Evolutionary conservation across 129 eudicot genomes (phyloP), one percentile per base, ranked within the genome.

Genomic region (Smallanthus sonchifolius): DNA sequence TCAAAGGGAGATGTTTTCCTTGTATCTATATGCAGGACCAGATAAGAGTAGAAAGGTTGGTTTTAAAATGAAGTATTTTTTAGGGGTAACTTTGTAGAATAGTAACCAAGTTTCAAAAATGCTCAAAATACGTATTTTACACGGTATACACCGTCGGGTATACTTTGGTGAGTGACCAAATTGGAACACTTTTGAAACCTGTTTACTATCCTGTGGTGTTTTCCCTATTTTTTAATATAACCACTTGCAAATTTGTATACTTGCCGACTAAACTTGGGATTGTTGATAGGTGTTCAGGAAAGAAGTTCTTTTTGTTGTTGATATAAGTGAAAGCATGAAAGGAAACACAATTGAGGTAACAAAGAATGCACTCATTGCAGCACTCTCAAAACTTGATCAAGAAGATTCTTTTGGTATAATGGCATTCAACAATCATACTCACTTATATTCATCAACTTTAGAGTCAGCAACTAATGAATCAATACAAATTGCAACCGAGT

Each of bases 321-420:
- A 92, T 74, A 83, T 80, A 62, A 92, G 98, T 79, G 90, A 86
- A 63, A 92, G 98, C 85, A 92, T 89, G 98, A 78, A 48, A 71
- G 98, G 86, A 9, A 87, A 86, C 73, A 85, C 87, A 40, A 81
- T 92, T 81, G 96, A 89, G 64, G 85, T 80, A 75, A 84, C 92
- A 61, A 92, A 86, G 73, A 87, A 68, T 73, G 94, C 86, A 9
- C 80, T 89, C 20, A 54, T 73, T 78, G 73, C 87, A 42, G 84
- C 92, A 34, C 83, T 92, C 10, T 80, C 84, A 38, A 83, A 87
- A 81, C 94, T 92, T 70, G 74, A 79, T 55, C 82, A 85, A 38
- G 76, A 80, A 38, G 98, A 92, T 72, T 73, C 65, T 15, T 92
- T 87, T 70, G 86, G 83, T 75, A 72, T 92, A 32, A 78, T 92